phyloP scores from a whole-genome alignment of 1,284 basidiomycete genomes.

The Cerrena zonata region DNA sequence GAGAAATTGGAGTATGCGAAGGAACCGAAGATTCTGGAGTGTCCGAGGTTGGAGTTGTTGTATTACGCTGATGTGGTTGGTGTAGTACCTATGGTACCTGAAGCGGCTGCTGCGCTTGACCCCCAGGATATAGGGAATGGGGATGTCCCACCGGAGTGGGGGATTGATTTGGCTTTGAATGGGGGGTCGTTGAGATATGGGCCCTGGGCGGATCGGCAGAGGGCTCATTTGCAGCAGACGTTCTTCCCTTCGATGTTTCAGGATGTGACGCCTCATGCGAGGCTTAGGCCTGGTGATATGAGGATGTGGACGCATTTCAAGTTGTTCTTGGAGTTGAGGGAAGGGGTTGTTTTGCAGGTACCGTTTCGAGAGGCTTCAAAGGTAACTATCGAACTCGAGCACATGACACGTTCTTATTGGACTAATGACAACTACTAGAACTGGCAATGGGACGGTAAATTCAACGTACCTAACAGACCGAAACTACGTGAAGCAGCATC shows the following conservation, averaged over 20 bases:
- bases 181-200: conserved; percentile 79
- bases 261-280: conserved; percentile 49
- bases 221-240: conserved; percentile 68
- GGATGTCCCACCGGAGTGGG: conserved; percentile 86
- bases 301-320: conserved; percentile 77
- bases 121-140: conserved; percentile 77
- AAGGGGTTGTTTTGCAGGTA: conserved; percentile 69
- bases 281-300: conserved; percentile 67
- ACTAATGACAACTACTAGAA: conserved; percentile 39
- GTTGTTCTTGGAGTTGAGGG: conserved; percentile 74
- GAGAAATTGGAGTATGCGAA: conserved; percentile 75
- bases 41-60: conserved; percentile 66
- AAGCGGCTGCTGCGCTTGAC: conserved; percentile 34
- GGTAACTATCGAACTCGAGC: conserved; percentile 30
- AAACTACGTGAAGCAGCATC: conserved; percentile 62
- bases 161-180: conserved; percentile 74
- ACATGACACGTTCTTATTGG: not conserved
- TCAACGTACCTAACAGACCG: conserved; percentile 41
- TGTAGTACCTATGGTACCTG: conserved; percentile 44
- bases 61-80: conserved; percentile 81
- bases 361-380: conserved; percentile 86
- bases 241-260: conserved; percentile 81
- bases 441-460: conserved; percentile 76
- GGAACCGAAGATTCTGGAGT: conserved; percentile 76
- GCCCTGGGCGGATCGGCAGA: conserved; percentile 90